phyloP scores from a whole-genome alignment of 2,329 filamentous ascomycete species.

The Mycosphaerelloides madeirae region DNA sequence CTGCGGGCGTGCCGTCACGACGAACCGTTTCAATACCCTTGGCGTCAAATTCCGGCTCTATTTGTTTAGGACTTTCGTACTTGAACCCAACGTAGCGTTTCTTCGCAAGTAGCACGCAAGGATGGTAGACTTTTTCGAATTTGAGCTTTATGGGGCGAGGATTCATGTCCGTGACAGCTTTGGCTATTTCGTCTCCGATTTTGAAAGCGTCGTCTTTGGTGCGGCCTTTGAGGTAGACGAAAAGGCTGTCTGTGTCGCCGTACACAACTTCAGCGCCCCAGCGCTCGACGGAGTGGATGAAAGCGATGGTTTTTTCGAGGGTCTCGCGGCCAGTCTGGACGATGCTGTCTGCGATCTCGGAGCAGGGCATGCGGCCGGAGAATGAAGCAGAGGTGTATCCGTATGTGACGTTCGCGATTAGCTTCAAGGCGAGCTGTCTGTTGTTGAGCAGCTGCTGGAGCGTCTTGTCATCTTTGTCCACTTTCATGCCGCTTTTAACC shows the following conservation, averaged over 20 bases:
- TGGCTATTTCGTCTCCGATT: conserved; percentile 87
- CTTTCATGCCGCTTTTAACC: conserved; percentile 96
- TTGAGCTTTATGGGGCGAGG: conserved; percentile 91
- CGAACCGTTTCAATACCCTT: conserved; percentile 98
- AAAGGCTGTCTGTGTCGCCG: conserved; percentile 93
- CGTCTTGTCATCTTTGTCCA: conserved; percentile 79
- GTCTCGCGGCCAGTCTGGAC: conserved; percentile 95
- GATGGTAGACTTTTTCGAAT: conserved; percentile 97
- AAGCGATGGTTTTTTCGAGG: conserved; percentile 83
- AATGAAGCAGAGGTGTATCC: conserved; percentile 97
- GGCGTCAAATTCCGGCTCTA: conserved; percentile 84
- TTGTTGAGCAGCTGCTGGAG: conserved; percentile 88
- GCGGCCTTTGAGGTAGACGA: conserved; percentile 81
- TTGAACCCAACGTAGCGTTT: conserved; percentile 98
- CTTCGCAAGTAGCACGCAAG: conserved; percentile 89
- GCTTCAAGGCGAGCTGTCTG: conserved; percentile 84
- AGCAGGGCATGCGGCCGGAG: conserved; percentile 95
- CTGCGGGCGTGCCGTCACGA: conserved; percentile 86
- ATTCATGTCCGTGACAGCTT: conserved; percentile 81
- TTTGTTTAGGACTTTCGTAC: conserved; percentile 74
- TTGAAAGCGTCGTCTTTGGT: conserved; percentile 85
- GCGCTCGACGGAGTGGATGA: conserved; percentile 78
- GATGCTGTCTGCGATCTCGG: conserved; percentile 96
- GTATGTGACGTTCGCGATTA: conserved; percentile 98
- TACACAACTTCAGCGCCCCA: conserved; percentile 98